Evolutionary conservation across 164 flowering plant species (phyloP), one percentile per base, ranked within the genome.

Genomic region (Vitis cinerea): DNA sequence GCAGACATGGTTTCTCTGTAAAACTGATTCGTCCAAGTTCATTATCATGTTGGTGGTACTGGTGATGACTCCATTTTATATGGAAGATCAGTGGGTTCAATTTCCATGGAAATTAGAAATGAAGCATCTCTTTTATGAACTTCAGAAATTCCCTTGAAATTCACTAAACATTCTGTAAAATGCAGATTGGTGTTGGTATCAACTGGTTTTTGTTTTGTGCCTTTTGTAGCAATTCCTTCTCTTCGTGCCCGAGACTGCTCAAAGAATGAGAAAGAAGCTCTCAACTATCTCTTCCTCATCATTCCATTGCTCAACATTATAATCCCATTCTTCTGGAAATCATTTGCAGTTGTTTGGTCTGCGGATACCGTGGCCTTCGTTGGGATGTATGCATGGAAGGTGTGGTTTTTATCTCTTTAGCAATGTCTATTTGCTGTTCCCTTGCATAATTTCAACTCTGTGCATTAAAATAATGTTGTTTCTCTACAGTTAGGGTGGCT

Each of bases 321-420:
- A 29, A 92, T 94, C 64, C 99, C 99, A 16, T 92, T 94, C 87
- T 92, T 92, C 54, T 80, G 74, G 85, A 94, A 94, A 81, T 94
- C 98, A 44, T 94, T 94, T 76, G 84, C 99, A 1, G 80, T 88
- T 63, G 99, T 94, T 17, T 94, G 96, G 98, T 89, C 97, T 50
- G 98, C 96, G 57, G 98, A 92, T 75, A 86, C 86, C 9, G 53
- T 89, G 61, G 99, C 92, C 63, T 94, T 94, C 82, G 82, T 94
- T 72, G 87, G 79, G 56, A 92, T 92, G 98, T 94, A 91, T 80
- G 93, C 96, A 10, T 94, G 99, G 99, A 94, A 94, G 97, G 99
- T 94, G 85, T 16, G 51, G 23, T 64, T 10, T 67, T n/a, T 31
- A 1, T 31, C 68, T 60, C 30, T 67, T 58, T 31, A 17, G 15